phyloP scores from a whole-genome alignment of 1,139 yeast genomes.

The Nadsonia starkeyi-henricii region DNA sequence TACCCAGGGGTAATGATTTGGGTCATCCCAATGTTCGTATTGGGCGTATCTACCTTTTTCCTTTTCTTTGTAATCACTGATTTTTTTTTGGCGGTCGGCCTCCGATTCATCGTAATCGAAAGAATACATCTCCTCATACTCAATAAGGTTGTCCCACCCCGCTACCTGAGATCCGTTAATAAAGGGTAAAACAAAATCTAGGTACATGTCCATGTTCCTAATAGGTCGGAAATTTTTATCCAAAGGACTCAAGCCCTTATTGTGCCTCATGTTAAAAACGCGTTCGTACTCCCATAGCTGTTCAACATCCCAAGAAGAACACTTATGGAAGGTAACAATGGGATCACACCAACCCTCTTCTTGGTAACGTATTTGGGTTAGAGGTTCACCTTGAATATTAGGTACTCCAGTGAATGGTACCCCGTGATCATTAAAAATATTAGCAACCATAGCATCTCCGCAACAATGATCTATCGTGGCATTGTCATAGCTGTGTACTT shows the following conservation, averaged over 20 bases:
- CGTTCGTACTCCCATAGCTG: constrained; percentile 25
- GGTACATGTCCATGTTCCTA: constrained; percentile 21
- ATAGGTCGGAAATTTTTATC: constrained; percentile 8
- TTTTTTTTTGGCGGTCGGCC: too few relatives aligned
- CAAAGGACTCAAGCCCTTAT: not conserved
- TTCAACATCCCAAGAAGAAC: constrained; percentile 22
- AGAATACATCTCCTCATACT: too few relatives aligned
- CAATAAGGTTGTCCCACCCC: constrained; percentile 18
- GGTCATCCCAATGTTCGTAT: too few relatives aligned
- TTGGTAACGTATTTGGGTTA: constrained; percentile 6
- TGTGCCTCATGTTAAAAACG: constrained; percentile 14
- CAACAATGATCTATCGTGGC: constrained; percentile 13
- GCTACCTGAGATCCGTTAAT: constrained; percentile 13
- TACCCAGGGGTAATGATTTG: not conserved
- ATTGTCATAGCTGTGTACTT: too few relatives aligned
- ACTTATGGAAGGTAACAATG: constrained; percentile 24
- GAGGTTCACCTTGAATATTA: constrained; percentile 4
- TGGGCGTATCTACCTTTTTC: too few relatives aligned
- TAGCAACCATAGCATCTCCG: constrained; percentile 16
- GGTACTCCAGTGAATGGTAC: constrained; percentile 9
- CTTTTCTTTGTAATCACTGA: too few relatives aligned
- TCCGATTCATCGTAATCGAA: too few relatives aligned
- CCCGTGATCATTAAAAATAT: constrained; percentile 26
- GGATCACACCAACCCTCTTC: constrained; percentile 22
- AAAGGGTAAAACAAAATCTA: constrained; percentile 23